A percentile compares a stretch with the other conserved stretches of the same genome.
Evolutionary conservation across 495 filamentous ascomycete genomes (phyloP).

Genomic region (Trichoderma reesei): DNA sequence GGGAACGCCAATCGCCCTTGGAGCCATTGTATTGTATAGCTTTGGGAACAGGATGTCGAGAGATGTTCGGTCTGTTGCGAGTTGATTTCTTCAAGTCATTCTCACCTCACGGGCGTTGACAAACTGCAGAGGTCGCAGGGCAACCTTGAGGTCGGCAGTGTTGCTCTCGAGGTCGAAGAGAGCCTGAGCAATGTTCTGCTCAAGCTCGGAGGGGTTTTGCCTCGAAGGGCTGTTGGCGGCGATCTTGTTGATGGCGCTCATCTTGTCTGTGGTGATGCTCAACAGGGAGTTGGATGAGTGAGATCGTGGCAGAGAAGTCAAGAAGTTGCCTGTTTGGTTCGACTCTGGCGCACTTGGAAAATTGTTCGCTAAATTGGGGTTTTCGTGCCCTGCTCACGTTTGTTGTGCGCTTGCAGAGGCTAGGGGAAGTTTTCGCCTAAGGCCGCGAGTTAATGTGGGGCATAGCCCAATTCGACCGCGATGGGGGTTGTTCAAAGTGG

Average conservation of each 20-base stretch:
- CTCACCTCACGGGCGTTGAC: conserved; percentile 96
- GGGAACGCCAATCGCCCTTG: neutral
- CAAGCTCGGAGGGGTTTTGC: conserved; percentile 87
- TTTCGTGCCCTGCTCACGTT: conserved; percentile 12
- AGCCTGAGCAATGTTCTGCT: conserved; percentile 86
- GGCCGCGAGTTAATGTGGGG: neutral
- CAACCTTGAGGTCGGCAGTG: conserved; percentile 87
- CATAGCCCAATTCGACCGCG: neutral
- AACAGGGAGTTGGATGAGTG: conserved; percentile 10
- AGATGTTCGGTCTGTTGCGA: neutral
- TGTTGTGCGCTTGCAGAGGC: conserved; percentile 1
- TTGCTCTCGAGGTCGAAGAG: conserved; percentile 97
- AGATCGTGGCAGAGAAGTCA: neutral
- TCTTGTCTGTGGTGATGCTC: conserved; percentile 28
- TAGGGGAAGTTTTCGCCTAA: neutral
- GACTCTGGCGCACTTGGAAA: neutral
- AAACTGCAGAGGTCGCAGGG: conserved; percentile 93
- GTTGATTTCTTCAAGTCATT: conserved; percentile 24
- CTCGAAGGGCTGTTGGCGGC: conserved; percentile 90
- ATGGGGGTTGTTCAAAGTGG: neutral
- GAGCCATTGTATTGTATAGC: conserved; percentile 6
- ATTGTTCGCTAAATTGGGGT: conserved; percentile 8
- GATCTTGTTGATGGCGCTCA: conserved; percentile 81
- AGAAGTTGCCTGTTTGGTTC: neutral
- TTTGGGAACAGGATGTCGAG: conserved; percentile 12